phyloP scores from a whole-genome alignment of 2,329 filamentous ascomycete genomes.

The Spiromastix sp. region DNA sequence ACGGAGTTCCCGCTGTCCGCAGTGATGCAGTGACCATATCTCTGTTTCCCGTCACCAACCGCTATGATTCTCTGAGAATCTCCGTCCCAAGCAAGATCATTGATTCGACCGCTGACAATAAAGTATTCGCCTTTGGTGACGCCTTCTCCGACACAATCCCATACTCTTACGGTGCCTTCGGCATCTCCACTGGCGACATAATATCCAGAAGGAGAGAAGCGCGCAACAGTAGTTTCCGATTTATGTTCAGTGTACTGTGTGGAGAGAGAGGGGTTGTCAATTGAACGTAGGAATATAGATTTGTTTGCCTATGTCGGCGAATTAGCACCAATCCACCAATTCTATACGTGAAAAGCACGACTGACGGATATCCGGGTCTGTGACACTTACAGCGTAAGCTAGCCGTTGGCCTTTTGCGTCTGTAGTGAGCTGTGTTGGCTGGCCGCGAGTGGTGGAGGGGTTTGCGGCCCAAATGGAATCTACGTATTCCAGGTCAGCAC shows the following conservation, averaged over 20 bases:
- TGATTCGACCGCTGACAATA: slow-evolving; percentile 89
- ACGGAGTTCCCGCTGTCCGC: slow-evolving; percentile 94
- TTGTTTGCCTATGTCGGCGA: slow-evolving; percentile 64
- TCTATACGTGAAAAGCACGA: too few relatives aligned
- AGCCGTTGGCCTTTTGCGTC: slow-evolving; percentile 86
- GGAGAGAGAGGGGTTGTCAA: slow-evolving; percentile 74
- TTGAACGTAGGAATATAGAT: slow-evolving; percentile 89
- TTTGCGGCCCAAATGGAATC: slow-evolving; percentile 73
- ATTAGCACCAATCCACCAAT: too few relatives aligned
- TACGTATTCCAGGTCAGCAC: slow-evolving; percentile 22
- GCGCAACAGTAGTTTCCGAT: slow-evolving; percentile 76
- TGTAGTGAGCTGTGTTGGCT: slow-evolving; percentile 77
- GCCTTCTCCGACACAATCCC: slow-evolving; percentile 78
- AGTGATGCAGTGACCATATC: slow-evolving; percentile 88
- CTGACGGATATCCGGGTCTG: too few relatives aligned
- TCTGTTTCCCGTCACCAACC: slow-evolving; percentile 87
- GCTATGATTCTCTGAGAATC: slow-evolving; percentile 95
- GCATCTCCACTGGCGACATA: slow-evolving; percentile 89
- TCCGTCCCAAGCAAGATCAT: slow-evolving; percentile 95
- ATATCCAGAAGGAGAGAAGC: slow-evolving; percentile 88
- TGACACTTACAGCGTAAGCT: slow-evolving; percentile 66
- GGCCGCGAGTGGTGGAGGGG: slow-evolving; percentile 72
- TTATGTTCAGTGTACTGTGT: slow-evolving; percentile 93
- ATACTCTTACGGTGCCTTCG: slow-evolving; percentile 75
- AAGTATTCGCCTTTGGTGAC: slow-evolving; percentile 89